These are phyloP conservation scores for Zymoseptoria crescenta DNA, from an alignment of 2,329 filamentous ascomycete genomes.

Conservation along the genomic window DNA sequence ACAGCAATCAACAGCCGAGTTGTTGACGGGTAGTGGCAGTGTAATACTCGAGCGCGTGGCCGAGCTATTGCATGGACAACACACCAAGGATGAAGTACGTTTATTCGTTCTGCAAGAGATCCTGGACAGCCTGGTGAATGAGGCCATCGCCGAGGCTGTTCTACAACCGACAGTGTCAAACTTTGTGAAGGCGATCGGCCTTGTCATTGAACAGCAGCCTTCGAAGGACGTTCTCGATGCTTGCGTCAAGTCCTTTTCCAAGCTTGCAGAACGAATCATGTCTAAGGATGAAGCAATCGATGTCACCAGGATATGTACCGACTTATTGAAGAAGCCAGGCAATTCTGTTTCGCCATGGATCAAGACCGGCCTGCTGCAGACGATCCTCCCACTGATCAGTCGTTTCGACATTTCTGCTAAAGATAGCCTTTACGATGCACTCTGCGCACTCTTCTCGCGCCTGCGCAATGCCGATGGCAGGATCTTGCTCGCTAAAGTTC, in stretches of 20 bases:
- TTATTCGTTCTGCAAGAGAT: conserved; percentile 68
- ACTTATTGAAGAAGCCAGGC: conserved; percentile 76
- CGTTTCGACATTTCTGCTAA: conserved; percentile 12
- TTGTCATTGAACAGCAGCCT: conserved; percentile 49
- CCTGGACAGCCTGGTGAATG: conserved; percentile 59
- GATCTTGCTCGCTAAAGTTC: conserved; percentile 62
- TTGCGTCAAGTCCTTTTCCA: conserved; percentile 71
- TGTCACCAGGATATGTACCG: conserved; percentile 71
- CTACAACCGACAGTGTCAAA: conserved; percentile 60
- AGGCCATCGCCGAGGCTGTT: conserved; percentile 47
- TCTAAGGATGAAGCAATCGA: conserved; percentile 63
- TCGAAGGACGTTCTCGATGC: conserved; percentile 70
- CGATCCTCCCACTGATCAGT: conserved; percentile 63
- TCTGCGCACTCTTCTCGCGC: conserved; percentile 79
- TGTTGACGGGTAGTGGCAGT: conserved; percentile 57
- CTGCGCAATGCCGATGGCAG: conserved; percentile 77
- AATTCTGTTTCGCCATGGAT: conserved; percentile 73
- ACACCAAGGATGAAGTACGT: conserved; percentile 80
- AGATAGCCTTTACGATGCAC: conserved; percentile 60
- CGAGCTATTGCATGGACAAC: conserved; percentile 62
- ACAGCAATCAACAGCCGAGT: conserved; percentile 56
- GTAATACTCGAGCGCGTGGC: conserved; percentile 61
- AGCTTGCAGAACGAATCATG: conserved; percentile 62
- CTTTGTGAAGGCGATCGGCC: conserved; percentile 50
- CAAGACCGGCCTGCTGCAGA: conserved; percentile 71